Base-by-base conservation (phyloP, 2,329 filamentous ascomycete genomes). In the Byssothecium circinans region DNA sequence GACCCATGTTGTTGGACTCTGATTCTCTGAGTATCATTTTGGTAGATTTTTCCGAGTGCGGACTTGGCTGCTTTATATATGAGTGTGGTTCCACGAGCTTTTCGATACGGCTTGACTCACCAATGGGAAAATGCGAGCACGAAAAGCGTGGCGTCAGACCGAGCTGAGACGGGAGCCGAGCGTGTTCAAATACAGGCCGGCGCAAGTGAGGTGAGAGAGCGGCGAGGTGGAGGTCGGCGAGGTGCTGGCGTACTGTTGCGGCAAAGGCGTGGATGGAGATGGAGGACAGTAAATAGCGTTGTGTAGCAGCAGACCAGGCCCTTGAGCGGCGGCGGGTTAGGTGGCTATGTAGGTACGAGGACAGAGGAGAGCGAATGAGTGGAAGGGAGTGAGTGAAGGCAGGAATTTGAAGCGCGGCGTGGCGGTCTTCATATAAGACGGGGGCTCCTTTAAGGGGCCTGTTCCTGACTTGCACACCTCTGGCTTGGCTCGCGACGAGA, bases 1-100 rank as follows among this genome's bases (percentile, higher is more conserved):
- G 74, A 48, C 74, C 74, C 75, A 77, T 77, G 68, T 75, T 75
- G 62, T 60, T 70, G 42, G 68, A 64, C 53, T 68, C 62, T 46
- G 66, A 67, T 50, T 72, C 70, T 66, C 70, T 67, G 64, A 70
- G 57, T 56, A 76, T 75, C 74, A 75, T 75, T 43, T 51, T 36
- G 50, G 35, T 56, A 17, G 18, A 20, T 50, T 59, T 25, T 6
- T 38, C 48, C 45, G 39, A 12, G 27, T 42, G 49, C 54, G 42
- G 47, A 50, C 42, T 45, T 49, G 45, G 50, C 61, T 66, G 53
- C 43, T 64, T 66, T 67, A 63, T 67, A 66, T 45, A 58, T 69
- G 43, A 69, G 25, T 25, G 36, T 6, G 41, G 55, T 62, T 54
- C 34, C 56, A 60, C 47, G 48, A 37, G 14, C 33, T 50, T 5